Conservation (phyloP, 2,329 filamentous ascomycete genomes). For the Colletotrichum liriopes region DNA sequence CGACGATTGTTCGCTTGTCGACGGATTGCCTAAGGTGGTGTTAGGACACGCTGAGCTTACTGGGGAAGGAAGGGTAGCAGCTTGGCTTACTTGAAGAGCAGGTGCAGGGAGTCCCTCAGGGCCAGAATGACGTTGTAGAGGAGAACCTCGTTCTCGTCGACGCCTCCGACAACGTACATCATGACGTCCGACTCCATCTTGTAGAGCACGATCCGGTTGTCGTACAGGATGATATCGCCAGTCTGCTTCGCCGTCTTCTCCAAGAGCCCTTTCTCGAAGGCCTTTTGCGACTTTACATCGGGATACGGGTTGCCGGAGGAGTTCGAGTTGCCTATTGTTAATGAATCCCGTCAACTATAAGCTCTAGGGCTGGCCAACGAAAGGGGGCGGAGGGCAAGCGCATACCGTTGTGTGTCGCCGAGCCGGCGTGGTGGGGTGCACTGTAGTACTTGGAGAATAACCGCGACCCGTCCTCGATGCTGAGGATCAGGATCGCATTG, state of each 20-base stretch:
- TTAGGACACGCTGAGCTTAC: slow-evolving; percentile 8
- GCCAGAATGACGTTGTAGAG: slow-evolving; percentile 95
- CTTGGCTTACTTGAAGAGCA: slow-evolving; percentile 90
- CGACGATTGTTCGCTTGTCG: slow-evolving; percentile 97
- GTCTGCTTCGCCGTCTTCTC: slow-evolving; percentile 97
- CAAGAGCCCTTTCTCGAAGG: slow-evolving; percentile 95
- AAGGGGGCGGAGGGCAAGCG: slow-evolving; percentile 38
- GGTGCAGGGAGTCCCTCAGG: slow-evolving; percentile 89
- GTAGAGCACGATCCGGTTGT: slow-evolving; percentile 96
- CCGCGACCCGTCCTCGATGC: slow-evolving; percentile 89
- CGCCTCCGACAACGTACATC: slow-evolving; percentile 91
- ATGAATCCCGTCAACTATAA: slow-evolving; percentile 8
- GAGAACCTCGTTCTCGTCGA: slow-evolving; percentile 97
- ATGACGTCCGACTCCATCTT: slow-evolving; percentile 99
- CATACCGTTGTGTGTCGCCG: slow-evolving; percentile 47
- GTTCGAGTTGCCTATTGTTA: slow-evolving; percentile 12
- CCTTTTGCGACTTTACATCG: slow-evolving; percentile 92
- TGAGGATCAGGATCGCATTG: slow-evolving; percentile 84
- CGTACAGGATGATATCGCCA: slow-evolving; percentile 96
- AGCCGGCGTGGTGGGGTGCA: slow-evolving; percentile 65
- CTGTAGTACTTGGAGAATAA: slow-evolving; percentile 90
- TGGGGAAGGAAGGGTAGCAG: slow-evolving; percentile 16
- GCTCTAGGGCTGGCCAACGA: slow-evolving; percentile 22
- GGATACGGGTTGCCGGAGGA: slow-evolving; percentile 81
- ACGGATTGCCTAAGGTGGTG: slow-evolving; percentile 82